Percentiles rank a stretch among this genome's conserved stretches.
phyloP scores from a whole-genome alignment of 2,329 filamentous ascomycete genomes.

The Neoscytalidium dimidiatum region DNA sequence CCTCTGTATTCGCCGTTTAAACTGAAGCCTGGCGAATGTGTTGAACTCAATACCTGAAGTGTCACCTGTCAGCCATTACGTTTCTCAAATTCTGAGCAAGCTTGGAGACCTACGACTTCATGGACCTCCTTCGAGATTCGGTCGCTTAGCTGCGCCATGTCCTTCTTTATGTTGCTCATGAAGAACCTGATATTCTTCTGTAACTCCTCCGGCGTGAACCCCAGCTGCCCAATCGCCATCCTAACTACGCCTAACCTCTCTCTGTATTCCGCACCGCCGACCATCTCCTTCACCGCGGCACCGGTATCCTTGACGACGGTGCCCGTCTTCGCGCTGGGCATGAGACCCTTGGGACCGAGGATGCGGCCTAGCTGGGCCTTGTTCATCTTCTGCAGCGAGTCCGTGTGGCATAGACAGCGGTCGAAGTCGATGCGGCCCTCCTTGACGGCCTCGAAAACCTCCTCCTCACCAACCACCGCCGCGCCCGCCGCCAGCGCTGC shows the following conservation, averaged over 20 bases:
- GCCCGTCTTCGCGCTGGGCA: constrained; percentile 86
- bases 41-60: constrained; percentile 74
- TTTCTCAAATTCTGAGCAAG: constrained; percentile 44
- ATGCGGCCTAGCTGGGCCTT: constrained; percentile 80
- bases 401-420: constrained; percentile 79
- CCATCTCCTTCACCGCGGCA: constrained; percentile 74
- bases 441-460: constrained; percentile 77
- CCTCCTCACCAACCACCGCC: constrained; percentile 79
- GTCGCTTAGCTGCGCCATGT: constrained; percentile 67
- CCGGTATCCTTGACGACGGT: constrained; percentile 84
- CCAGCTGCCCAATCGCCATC: constrained; percentile 87
- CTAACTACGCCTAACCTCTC: constrained; percentile 83
- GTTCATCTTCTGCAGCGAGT: constrained; percentile 75
- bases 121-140: constrained; percentile 71
- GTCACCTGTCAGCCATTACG: neutral
- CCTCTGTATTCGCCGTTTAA: constrained; percentile 77
- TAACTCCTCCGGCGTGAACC: constrained; percentile 84
- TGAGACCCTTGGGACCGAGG: constrained; percentile 84
- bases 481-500: constrained; percentile 80
- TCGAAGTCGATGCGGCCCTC: constrained; percentile 83
- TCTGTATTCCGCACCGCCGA: constrained; percentile 82
- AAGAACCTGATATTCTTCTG: constrained; percentile 80
- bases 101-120: constrained; percentile 57
- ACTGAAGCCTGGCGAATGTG: constrained; percentile 82
- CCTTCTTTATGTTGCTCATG: constrained; percentile 74